Evolutionary conservation across 2,329 filamentous ascomycete genomes (phyloP).

Genomic region (Penicillium sp.): DNA sequence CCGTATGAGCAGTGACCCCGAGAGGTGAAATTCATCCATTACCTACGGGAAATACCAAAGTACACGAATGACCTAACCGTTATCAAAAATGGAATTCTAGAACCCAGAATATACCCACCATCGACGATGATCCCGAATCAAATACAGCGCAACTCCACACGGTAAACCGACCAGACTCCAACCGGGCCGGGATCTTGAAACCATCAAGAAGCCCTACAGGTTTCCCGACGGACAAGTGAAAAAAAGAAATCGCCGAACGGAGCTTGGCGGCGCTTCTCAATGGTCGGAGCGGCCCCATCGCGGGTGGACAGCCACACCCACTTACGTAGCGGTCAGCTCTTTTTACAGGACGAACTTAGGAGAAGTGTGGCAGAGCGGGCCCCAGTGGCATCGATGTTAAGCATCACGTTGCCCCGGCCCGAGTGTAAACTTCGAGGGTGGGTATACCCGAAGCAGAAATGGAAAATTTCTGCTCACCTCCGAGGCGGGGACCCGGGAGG

Average conservation of each 20-base stretch:
- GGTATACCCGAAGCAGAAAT: conserved; percentile 2
- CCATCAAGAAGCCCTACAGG: not conserved
- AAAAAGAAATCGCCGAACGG: not conserved
- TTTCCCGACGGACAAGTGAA: not conserved
- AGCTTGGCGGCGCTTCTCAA: not conserved
- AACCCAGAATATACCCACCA: not conserved
- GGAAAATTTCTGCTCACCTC: conserved; percentile 22
- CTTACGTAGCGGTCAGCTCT: not conserved
- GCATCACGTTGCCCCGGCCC: conserved; percentile 11
- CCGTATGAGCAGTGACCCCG: not conserved
- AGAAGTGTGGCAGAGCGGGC: not conserved
- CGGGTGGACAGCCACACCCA: not conserved
- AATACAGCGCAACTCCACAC: not conserved
- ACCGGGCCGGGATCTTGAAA: not conserved
- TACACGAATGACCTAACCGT: not conserved
- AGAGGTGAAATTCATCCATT: not conserved
- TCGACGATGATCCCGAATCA: not conserved
- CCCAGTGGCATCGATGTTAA: conserved; percentile 1
- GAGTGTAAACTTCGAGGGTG: conserved; percentile 6
- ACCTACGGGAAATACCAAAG: not conserved
- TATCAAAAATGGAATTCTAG: not conserved
- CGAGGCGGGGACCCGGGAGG: conserved; percentile 7
- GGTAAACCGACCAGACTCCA: conserved; percentile 1
- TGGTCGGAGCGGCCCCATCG: not conserved
- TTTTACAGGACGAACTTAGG: not conserved